Percentiles rank a stretch among this genome's conserved stretches.
Conservation (phyloP, 805 yeast species). For the Nakazawaea ernobii region DNA sequence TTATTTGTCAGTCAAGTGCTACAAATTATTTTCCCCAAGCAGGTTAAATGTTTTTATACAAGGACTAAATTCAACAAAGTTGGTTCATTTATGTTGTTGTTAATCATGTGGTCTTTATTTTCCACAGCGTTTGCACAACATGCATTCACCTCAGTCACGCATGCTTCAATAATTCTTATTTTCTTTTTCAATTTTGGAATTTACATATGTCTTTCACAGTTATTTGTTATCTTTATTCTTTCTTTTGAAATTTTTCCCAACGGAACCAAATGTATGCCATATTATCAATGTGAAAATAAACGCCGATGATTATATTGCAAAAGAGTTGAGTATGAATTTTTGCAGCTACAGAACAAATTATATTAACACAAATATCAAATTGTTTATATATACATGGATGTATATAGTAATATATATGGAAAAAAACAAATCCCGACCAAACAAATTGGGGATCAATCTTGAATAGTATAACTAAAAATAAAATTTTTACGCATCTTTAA, state of each 20-base stretch:
- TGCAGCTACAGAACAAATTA: no score
- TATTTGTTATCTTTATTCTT: slow-evolving; percentile 53
- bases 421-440: neutral
- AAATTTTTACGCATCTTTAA: neutral
- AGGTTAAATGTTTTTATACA: slow-evolving; percentile 52
- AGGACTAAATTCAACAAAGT: slow-evolving; percentile 63
- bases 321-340: no score
- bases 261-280: no score
- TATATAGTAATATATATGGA: neutral
- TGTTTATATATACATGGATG: no score
- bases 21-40: slow-evolving; percentile 64
- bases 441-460: no score
- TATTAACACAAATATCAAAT: no score
- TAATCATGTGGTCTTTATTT: slow-evolving; percentile 75
- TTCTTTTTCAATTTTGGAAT: slow-evolving; percentile 81
- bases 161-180: slow-evolving; percentile 64
- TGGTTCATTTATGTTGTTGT: slow-evolving; percentile 71
- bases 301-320: no score
- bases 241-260: slow-evolving; percentile 35
- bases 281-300: no score
- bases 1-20: slow-evolving; percentile 82
- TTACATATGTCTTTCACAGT: slow-evolving; percentile 70
- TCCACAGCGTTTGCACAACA: slow-evolving; percentile 82
- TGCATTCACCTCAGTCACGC: slow-evolving; percentile 68
- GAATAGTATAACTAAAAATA: neutral